phyloP scores from a whole-genome alignment of 1,284 basidiomycete genomes.

The Gymnopus androsaceus region DNA sequence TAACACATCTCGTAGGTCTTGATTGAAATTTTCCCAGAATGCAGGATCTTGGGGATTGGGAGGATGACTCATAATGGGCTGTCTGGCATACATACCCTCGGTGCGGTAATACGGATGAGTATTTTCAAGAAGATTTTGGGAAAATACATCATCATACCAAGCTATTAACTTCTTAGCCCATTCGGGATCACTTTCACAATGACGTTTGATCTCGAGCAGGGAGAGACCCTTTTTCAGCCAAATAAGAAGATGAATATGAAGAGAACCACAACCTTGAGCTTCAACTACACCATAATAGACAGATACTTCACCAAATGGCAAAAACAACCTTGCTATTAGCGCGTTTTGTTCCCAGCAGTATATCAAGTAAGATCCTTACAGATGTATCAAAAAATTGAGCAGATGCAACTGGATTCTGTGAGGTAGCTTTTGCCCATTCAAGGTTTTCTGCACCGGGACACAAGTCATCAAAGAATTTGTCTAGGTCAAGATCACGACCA shows the following conservation, averaged over 20 bases:
- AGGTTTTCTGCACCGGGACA: background rate
- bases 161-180: no score
- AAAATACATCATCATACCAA: no score
- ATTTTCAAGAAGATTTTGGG: no score
- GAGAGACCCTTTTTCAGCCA: background rate
- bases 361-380: slow-evolving; percentile 14
- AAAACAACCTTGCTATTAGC: slow-evolving; percentile 5
- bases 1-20: no score
- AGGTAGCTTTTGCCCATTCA: no score
- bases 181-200: no score
- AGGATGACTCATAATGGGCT: no score
- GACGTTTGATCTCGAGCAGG: no score
- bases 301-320: slow-evolving; percentile 22
- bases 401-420: background rate
- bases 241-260: slow-evolving; percentile 12
- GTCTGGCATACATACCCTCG: no score
- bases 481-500: slow-evolving; percentile 18
- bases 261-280: slow-evolving; percentile 24
- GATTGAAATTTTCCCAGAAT: no score
- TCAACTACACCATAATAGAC: slow-evolving; percentile 33
- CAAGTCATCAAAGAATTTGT: slow-evolving; percentile 5
- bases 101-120: no score
- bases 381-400: background rate
- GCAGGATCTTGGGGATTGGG: no score
- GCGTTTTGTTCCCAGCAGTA: slow-evolving; percentile 20